Evolutionary conservation across 1,139 yeast genomes (phyloP), one percentile per base, ranked within the genome.

Genomic region (Taiozyma sp.): DNA sequence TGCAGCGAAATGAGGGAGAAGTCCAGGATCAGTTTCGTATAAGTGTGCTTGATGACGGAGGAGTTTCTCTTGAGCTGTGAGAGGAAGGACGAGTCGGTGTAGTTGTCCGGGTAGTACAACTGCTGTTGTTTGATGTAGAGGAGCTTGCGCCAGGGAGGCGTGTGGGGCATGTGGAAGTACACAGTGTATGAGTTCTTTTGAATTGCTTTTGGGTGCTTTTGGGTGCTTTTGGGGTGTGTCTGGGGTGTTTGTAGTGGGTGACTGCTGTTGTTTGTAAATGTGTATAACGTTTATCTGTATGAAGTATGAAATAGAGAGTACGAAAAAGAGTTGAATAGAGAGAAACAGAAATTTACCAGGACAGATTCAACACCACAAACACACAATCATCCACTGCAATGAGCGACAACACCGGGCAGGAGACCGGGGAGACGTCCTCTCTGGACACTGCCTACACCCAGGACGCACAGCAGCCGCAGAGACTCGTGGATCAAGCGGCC

Each of bases 41-140:
- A 85, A 1, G 89, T 78, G 65, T 90, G 84, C 54, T 78, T 76
- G 39, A 80, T 80, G 40, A 89, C 93, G 13, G 91, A 84, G 36
- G 90, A 75, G 69, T 90, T 90, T 46, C 95, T 73, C 59, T 84
- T 82, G 58, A 92, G 75, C 64, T 86, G 96, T 4, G 91, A 81
- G 19, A 91, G 71, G 64, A 93, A 93, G 9, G 92, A 80, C 10
- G 72, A 70, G 64, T 91, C 96, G 2, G 96, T 93, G 69, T 89
- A 89, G 67, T 91, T 93, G 66, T 93, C 99, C 0, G 96, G 96
- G 63, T 84, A 92, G 23, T 13, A 40, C 19, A 40, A 27, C 23
- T 40, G 43, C 14, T 88, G 88, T 64, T 92, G 97, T 54, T 79
- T 78, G 44, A 87, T 78, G 84, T 96, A 93, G n/a, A 93, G 76